phyloP scores from a whole-genome alignment of 1,139 yeast genomes.

The Pichia sp. region DNA sequence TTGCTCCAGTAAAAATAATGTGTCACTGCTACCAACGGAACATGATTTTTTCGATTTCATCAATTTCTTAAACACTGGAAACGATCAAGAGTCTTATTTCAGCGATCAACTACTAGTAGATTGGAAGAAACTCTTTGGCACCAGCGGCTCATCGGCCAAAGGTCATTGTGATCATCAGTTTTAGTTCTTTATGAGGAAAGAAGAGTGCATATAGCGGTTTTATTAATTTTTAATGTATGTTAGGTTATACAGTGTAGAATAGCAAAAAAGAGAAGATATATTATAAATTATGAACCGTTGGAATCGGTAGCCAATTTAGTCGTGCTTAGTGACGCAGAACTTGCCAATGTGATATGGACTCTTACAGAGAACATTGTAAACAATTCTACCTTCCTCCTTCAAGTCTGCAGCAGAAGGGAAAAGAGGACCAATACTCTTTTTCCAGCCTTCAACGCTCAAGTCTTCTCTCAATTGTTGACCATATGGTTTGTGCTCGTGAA shows the following conservation, averaged over 20 bases:
- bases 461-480: constrained; percentile 14
- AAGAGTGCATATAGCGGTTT: neutral
- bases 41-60: constrained; percentile 7
- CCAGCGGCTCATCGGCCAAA: neutral
- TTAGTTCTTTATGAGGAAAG: neutral
- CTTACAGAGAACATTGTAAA: constrained; percentile 4
- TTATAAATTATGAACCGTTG: neutral
- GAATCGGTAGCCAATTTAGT: neutral
- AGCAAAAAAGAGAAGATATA: neutral
- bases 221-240: too few relatives aligned
- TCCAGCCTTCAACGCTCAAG: constrained; percentile 9
- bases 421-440: constrained; percentile 5
- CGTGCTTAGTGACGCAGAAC: constrained; percentile 8
- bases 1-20: neutral
- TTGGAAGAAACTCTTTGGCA: constrained; percentile 8
- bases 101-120: constrained; percentile 6
- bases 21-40: neutral
- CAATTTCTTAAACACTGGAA: constrained; percentile 6
- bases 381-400: constrained; percentile 11
- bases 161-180: constrained; percentile 6
- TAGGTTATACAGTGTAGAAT: neutral
- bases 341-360: constrained; percentile 12
- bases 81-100: constrained; percentile 1
- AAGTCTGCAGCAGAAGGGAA: constrained; percentile 8
- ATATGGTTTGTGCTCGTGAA: constrained; percentile 12